Conservation (phyloP, 768 basidiomycete species). For the Basidioascus undulatus region DNA sequence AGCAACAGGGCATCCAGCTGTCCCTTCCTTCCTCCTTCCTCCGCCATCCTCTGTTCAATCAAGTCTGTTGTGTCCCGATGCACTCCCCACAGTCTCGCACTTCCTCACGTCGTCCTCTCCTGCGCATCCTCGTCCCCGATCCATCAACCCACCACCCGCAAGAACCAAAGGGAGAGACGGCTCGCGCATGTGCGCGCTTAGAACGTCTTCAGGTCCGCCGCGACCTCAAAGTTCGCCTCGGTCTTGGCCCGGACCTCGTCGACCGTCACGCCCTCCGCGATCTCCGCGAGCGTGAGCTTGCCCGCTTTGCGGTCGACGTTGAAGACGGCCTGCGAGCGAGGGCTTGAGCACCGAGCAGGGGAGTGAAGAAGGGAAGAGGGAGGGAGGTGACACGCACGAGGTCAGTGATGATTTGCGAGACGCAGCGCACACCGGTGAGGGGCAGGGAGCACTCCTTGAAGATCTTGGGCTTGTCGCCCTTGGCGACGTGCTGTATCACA, state of each 20-base stretch:
- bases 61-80: too few species aligned
- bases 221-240: constrained; percentile 41
- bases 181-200: neutral
- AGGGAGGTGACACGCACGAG: constrained; percentile 24
- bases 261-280: constrained; percentile 59
- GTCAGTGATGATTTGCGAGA: constrained; percentile 83
- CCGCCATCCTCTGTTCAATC: too few species aligned
- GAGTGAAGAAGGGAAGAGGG: neutral
- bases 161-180: neutral
- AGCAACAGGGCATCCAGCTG: too few species aligned
- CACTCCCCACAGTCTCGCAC: too few species aligned
- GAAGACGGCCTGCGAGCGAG: constrained; percentile 30
- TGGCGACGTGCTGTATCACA: constrained; percentile 72
- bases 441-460: constrained; percentile 52
- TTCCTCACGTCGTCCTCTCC: too few species aligned
- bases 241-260: constrained; percentile 75
- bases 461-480: constrained; percentile 74
- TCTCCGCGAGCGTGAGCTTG: constrained; percentile 45
- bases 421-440: constrained; percentile 62
- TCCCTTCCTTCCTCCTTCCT: too few species aligned
- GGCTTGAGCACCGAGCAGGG: neutral
- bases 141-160: neutral
- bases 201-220: constrained; percentile 13
- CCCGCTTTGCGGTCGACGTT: constrained; percentile 56
- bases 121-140: too few species aligned